These are phyloP conservation scores for Oehlia diaphana DNA, from an alignment of 192 early-diverging fungal species.

Conservation along the genomic window DNA sequence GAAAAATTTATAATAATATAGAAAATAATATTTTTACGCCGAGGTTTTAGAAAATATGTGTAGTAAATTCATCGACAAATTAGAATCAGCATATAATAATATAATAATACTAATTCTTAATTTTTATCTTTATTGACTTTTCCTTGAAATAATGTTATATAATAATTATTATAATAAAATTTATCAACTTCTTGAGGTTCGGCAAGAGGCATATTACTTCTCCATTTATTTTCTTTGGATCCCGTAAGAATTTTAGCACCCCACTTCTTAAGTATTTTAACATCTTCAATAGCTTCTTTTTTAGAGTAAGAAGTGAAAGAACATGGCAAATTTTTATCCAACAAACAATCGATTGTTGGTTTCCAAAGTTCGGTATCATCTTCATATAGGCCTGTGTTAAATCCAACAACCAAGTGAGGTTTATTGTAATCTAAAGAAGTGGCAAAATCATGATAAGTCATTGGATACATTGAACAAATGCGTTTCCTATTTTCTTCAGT, in stretches of 20 bases:
- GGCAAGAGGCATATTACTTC: constrained; percentile 14
- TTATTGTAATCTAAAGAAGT: background rate
- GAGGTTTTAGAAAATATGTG: too few species aligned
- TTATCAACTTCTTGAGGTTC: constrained; percentile 16
- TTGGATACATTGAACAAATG: background rate
- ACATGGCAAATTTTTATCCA: constrained; percentile 21
- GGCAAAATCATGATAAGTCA: constrained; percentile 19
- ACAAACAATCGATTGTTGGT: constrained; percentile 17
- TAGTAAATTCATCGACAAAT: too few species aligned
- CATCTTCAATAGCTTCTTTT: constrained; percentile 16
- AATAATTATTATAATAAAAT: constrained; percentile 24
- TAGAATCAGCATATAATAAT: too few species aligned
- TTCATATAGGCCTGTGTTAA: constrained; percentile 21
- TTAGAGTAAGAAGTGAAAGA: constrained; percentile 29
- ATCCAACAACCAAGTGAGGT: constrained; percentile 23
- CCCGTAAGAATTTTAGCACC: constrained; percentile 17
- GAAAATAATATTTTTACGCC: too few species aligned
- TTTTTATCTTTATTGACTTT: background rate
- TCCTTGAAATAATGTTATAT: constrained; percentile 22
- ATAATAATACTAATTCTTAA: background rate
- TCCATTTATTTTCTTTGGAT: constrained; percentile 27
- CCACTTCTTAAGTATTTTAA: constrained; percentile 11
- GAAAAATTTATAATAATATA: too few species aligned
- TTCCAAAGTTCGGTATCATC: constrained; percentile 22
- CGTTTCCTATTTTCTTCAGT: constrained; percentile 20